Evolutionary conservation across 768 basidiomycete genomes (phyloP).

Genomic region (Rhizopogon salebrosus): DNA sequence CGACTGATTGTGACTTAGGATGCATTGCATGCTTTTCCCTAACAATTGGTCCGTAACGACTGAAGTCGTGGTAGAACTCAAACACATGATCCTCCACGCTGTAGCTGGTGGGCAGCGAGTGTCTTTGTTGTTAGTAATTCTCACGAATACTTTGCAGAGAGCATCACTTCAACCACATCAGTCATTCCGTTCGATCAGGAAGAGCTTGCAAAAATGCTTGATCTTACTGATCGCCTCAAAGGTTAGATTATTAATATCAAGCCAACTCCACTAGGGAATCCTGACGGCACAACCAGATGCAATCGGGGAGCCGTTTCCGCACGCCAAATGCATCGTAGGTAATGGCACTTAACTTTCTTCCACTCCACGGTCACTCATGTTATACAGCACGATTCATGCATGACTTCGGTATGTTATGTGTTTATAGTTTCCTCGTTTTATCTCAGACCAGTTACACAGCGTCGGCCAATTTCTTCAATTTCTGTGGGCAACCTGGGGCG

Average conservation of each 20-base stretch:
- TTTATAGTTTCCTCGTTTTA: not conserved
- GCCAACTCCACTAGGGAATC: not conserved
- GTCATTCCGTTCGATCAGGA: slow-evolving; percentile 31
- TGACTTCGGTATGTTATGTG: slow-evolving; percentile 29
- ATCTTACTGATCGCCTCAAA: slow-evolving; percentile 24
- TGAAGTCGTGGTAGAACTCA: not conserved
- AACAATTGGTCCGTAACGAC: not conserved
- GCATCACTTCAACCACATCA: slow-evolving; percentile 31
- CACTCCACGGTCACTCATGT: not conserved
- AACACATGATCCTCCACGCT: not conserved
- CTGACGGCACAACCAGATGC: not conserved
- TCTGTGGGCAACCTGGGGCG: slow-evolving; percentile 30
- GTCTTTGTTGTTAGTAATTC: slow-evolving; percentile 1
- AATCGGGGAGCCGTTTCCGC: not conserved
- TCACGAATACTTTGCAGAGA: slow-evolving; percentile 22
- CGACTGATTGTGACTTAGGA: not conserved
- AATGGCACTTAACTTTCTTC: not conserved
- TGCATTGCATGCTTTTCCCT: not conserved
- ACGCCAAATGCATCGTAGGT: not conserved
- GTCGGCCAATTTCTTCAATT: slow-evolving; percentile 26
- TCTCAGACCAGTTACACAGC: slow-evolving; percentile 10
- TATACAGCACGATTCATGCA: slow-evolving; percentile 38
- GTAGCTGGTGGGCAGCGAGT: slow-evolving; percentile 18
- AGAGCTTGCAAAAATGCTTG: slow-evolving; percentile 33
- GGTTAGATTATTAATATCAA: slow-evolving; percentile 16